Evolutionary conservation across 2,329 filamentous ascomycete genomes (phyloP), one percentile per base, ranked within the genome.

Genomic region (Corinectria fuckeliana): DNA sequence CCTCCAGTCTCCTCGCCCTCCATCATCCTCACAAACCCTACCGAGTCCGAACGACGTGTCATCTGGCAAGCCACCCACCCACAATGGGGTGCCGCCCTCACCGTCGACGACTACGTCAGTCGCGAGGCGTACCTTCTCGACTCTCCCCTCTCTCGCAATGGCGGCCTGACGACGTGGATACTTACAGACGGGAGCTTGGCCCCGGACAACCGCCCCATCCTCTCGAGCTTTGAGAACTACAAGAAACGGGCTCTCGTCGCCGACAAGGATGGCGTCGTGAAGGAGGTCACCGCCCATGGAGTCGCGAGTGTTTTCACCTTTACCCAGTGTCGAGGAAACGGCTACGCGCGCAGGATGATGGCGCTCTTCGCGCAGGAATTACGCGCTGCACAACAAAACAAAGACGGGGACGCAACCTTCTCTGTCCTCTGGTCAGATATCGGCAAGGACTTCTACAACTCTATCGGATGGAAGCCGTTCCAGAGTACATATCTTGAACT

Each of bases 341-440:
- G 91, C 18, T 97, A 97, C 76, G 92, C 91, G 1, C 85, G 83
- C 56, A 82, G 89, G 55, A 93, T 95, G 88, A 84, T 93, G 74
- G 74, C 75, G 39, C 87, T 93, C 66, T 72, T 95, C 32, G 87
- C 84, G 13, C 63, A 70, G 8, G 64, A 67, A 32, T 73, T 86
- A 21, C 65, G 64, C 13, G 52, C 52, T 1, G 61, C 62, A 34
- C 66, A 76, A 39, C 63, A 65, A 2, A 50, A 70, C 64, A 34
- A 70, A 21, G 47, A 69, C n/a, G 66, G 70, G 23, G 76, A 78
- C 50, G 72, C 81, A 73, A 63, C 75, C 13, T 95, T 94, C 75
- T 93, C 91, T 1, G 85, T 96, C 7, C 81, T 97, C 8, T 97
- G 88, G 76, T 96, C 92, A 8, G 92, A 96, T 69, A 93, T 96